phyloP scores from a whole-genome alignment of 176 grass and related monocot genomes.

The Oryza glumipatula region DNA sequence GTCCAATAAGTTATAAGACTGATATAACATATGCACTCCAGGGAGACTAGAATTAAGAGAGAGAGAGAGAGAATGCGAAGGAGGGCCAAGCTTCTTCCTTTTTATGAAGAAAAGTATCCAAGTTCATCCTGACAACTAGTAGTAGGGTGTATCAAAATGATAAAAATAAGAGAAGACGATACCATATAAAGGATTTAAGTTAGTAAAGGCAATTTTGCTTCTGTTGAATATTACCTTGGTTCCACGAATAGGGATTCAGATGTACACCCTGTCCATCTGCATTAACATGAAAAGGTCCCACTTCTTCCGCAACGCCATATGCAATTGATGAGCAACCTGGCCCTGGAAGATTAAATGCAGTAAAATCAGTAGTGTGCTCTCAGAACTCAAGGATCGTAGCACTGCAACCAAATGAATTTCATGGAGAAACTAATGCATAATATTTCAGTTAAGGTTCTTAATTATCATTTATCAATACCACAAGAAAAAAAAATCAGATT shows the following conservation, averaged over 20 bases:
- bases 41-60: not conserved
- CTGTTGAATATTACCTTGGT: constrained; percentile 64
- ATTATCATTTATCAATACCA: not conserved
- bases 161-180: not conserved
- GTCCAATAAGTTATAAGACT: constrained; percentile 18
- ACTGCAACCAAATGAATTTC: not conserved
- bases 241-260: constrained; percentile 94
- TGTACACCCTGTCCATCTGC: constrained; percentile 79
- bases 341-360: constrained; percentile 47
- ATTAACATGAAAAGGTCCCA: constrained; percentile 96
- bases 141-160: not conserved
- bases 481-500: constrained; percentile 9
- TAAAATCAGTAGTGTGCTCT: constrained; percentile 1
- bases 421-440: not conserved
- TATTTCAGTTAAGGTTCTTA: not conserved
- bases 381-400: not conserved
- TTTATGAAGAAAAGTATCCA: not conserved
- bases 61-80: not conserved
- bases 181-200: constrained; percentile 22
- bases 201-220: not conserved
- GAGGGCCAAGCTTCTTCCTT: not conserved
- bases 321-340: constrained; percentile 97
- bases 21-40: not conserved
- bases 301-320: constrained; percentile 88
- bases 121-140: not conserved